Evolutionary conservation across 2,329 filamentous ascomycete genomes (phyloP).

Genomic region (Aspergillus vadensis): DNA sequence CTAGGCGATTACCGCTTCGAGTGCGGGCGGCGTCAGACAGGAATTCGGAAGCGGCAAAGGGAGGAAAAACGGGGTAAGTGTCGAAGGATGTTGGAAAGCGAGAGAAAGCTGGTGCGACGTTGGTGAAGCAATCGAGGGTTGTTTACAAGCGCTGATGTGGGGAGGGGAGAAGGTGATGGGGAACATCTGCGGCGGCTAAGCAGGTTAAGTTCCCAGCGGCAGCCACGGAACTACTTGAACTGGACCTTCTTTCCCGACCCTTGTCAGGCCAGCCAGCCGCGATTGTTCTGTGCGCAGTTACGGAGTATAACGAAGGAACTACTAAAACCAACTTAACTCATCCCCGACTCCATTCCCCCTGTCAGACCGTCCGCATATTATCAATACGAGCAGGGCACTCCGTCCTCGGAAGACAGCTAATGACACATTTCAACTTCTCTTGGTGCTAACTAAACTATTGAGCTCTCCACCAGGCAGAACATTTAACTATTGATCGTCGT

Average conservation of each 20-base stretch:
- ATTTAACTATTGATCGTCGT: not conserved
- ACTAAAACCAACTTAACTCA: not conserved
- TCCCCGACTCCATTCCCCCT: not conserved
- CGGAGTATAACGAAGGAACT: too few relatives aligned
- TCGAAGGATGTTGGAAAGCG: slow-evolving; percentile 1
- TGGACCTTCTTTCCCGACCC: not conserved
- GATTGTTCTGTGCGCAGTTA: not conserved
- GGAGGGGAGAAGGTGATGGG: slow-evolving; percentile 10
- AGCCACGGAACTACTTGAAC: slow-evolving; percentile 6
- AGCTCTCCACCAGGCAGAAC: not conserved
- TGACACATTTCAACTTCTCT: not conserved
- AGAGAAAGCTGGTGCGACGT: not conserved
- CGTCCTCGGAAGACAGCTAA: not conserved
- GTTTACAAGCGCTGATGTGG: slow-evolving; percentile 16
- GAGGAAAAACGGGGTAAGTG: not conserved
- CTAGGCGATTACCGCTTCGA: not conserved
- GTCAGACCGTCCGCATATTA: not conserved
- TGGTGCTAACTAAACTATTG: not conserved
- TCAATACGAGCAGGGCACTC: not conserved
- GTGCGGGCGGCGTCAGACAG: not conserved
- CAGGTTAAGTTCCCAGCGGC: slow-evolving; percentile 6
- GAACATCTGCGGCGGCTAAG: slow-evolving; percentile 12
- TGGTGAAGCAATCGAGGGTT: slow-evolving; percentile 3
- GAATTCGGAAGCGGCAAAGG: not conserved
- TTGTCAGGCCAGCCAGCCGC: not conserved